Evolutionary conservation across 768 basidiomycete species (phyloP), one percentile per base, ranked within the genome.

Genomic region (Leccinum pellstonianum): DNA sequence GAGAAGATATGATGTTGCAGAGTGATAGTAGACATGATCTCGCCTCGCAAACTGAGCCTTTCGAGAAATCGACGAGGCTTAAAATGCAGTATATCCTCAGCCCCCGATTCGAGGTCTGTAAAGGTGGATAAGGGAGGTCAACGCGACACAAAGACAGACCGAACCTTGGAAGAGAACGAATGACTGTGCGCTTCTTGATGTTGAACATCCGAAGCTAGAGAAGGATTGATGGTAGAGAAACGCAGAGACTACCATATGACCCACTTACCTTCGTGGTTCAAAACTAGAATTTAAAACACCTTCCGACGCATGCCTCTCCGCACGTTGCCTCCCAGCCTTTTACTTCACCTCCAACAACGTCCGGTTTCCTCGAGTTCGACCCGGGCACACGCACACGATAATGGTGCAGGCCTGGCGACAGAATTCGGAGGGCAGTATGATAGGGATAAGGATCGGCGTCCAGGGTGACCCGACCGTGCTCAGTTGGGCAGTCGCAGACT

Each of bases 281-380:
- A 94, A 93, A 60, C 82, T 85, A 72, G 93, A 95, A 67, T 86
- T 91, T 76, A 84, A 94, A n/a, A 88, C 75, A 1, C 92, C 92
- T 58, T 92, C 88, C 15, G 27, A 29, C 27, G 27, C 27, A 29
- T 29, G 27, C 27, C 27, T 29, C 27, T 29, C 27, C 27, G 27
- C 27, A 29, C 27, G 27, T 29, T 29, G 27, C 27, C 27, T 29
- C 27, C 27, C 27, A 29, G 27, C 27, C 27, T 29, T 29, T 29
- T 29, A 29, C 27, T 29, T 29, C 27, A 29, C 27, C 27, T 29
- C 27, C 27, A 29, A 29, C 27, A 29, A 29, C 27, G 27, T 29
- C 27, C 27, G 27, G 27, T 29, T 29, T 29, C 27, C 27, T 29
- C 27, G 27, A 29, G 27, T 29, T 29, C 27, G 27, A 29, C 27